A percentile compares a stretch with the other conserved stretches of the same genome.
Conservation (phyloP, 1,139 yeast species). For the Yarrowia galli region DNA sequence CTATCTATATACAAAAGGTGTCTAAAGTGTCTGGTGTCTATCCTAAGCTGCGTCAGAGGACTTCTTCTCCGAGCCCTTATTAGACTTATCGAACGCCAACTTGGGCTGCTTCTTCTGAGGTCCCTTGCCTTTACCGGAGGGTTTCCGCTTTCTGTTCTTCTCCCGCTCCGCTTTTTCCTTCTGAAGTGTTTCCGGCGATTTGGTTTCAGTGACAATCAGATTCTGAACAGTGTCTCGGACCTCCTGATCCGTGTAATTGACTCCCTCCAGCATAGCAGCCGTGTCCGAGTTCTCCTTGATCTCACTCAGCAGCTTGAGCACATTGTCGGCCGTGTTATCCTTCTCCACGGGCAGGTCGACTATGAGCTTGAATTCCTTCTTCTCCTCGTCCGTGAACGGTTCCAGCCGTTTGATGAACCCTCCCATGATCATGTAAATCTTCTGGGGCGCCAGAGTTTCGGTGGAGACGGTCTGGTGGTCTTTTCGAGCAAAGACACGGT, state of each 20-base stretch:
- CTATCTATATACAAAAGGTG: neutral
- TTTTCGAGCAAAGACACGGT: constrained; percentile 67
- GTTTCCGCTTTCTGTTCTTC: constrained; percentile 18
- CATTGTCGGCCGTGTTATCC: constrained; percentile 58
- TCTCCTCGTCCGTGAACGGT: constrained; percentile 51
- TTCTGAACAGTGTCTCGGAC: neutral
- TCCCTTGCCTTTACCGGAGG: neutral
- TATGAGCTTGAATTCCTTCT: constrained; percentile 47
- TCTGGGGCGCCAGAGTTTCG: constrained; percentile 54
- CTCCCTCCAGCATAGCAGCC: constrained; percentile 56
- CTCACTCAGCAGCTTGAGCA: constrained; percentile 53
- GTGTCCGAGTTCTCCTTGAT: constrained; percentile 57
- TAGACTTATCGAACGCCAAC: neutral
- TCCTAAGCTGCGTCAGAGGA: neutral
- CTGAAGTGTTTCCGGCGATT: neutral
- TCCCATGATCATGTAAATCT: constrained; percentile 65
- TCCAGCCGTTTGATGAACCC: constrained; percentile 68
- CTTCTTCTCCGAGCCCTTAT: neutral
- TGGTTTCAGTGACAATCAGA: neutral
- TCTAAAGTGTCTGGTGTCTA: neutral
- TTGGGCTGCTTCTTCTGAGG: constrained; percentile 19
- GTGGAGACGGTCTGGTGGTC: constrained; percentile 81
- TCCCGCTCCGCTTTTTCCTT: constrained; percentile 8
- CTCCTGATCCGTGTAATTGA: constrained; percentile 48
- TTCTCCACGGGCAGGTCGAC: constrained; percentile 63